These are phyloP conservation scores for Xylaria telfairii DNA, from an alignment of 495 filamentous ascomycete species.

Conservation along the genomic window DNA sequence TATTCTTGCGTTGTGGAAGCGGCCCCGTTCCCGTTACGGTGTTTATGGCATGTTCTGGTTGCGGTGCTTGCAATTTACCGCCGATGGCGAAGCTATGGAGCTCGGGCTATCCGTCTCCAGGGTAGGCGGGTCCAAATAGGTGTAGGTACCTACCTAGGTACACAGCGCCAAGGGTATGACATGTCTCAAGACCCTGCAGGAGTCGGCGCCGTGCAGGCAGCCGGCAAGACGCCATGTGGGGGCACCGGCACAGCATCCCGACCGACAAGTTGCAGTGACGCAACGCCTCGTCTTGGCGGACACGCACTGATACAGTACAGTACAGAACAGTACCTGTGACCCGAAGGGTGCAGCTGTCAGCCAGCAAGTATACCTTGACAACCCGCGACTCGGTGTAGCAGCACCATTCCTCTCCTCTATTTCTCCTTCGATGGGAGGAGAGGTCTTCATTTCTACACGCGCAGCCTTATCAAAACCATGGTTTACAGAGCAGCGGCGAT, in stretches of 20 bases:
- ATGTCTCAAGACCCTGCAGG: neutral
- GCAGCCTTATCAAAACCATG: constrained; percentile 25
- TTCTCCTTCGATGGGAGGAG: constrained; percentile 18
- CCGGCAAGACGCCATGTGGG: constrained; percentile 4
- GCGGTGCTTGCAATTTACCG: too few relatives aligned
- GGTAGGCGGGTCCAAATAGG: too few relatives aligned
- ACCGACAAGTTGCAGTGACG: neutral
- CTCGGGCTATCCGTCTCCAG: neutral
- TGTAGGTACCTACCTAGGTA: too few relatives aligned
- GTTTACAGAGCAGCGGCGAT: constrained; percentile 32
- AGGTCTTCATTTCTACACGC: neutral
- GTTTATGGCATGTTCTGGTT: constrained; percentile 2
- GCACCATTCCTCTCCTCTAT: neutral
- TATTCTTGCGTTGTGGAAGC: constrained; percentile 20
- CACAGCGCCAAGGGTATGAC: too few relatives aligned
- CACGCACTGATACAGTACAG: neutral
- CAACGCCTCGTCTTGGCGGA: constrained; percentile 1
- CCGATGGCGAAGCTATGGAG: neutral
- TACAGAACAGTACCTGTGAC: neutral
- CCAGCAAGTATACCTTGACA: neutral
- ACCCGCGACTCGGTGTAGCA: neutral
- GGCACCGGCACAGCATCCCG: neutral
- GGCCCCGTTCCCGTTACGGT: neutral
- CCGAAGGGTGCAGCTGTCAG: neutral
- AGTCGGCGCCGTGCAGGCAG: neutral